Percentiles rank a stretch among this genome's conserved stretches.
These are phyloP conservation scores for Populus hybrid DNA, from an alignment of 441 rosid genomes.

Conservation along the genomic window DNA sequence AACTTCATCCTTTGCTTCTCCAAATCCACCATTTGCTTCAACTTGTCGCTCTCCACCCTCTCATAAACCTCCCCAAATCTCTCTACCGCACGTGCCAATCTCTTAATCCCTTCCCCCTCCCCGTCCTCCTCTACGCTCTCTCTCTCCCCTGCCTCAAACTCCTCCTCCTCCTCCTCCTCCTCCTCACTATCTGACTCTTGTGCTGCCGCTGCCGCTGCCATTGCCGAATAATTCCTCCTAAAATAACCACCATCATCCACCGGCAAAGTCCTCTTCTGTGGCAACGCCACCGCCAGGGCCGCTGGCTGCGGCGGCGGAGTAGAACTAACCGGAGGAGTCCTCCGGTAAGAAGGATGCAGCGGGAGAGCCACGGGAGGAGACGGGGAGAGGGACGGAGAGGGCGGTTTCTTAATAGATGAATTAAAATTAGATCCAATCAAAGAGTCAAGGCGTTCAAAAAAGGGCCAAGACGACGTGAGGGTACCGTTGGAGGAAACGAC, in stretches of 20 bases:
- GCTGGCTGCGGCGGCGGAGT: constrained; percentile 35
- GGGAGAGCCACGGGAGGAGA: constrained; percentile 61
- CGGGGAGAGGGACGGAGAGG: constrained; percentile 26
- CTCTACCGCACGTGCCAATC: constrained; percentile 74
- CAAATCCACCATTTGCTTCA: constrained; percentile 90
- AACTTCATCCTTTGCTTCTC: constrained; percentile 98
- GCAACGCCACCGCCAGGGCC: constrained; percentile 49
- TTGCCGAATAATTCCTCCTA: constrained; percentile 68
- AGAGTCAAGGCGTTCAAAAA: constrained; percentile 66
- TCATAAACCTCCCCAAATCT: constrained; percentile 80
- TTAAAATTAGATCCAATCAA: constrained; percentile 59
- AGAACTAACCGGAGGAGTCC: constrained; percentile 11
- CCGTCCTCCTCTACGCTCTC: constrained; percentile 50
- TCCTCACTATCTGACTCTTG: constrained; percentile 22
- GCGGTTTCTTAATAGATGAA: constrained; percentile 42
- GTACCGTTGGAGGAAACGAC: constrained; percentile 51
- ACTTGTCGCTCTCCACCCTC: constrained; percentile 76
- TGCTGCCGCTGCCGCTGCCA: constrained; percentile 84
- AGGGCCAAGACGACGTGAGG: constrained; percentile 58
- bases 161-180: constrained; percentile 34
- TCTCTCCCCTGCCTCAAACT: constrained; percentile 35
- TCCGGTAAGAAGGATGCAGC: constrained; percentile 27
- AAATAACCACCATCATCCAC: constrained; percentile 44
- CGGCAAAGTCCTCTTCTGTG: constrained; percentile 49
- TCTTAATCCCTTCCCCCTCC: constrained; percentile 50